A percentile compares a stretch with the other conserved stretches of the same genome.
Evolutionary conservation across 768 basidiomycete genomes (phyloP).

Genomic region (Hortiboletus campestris): DNA sequence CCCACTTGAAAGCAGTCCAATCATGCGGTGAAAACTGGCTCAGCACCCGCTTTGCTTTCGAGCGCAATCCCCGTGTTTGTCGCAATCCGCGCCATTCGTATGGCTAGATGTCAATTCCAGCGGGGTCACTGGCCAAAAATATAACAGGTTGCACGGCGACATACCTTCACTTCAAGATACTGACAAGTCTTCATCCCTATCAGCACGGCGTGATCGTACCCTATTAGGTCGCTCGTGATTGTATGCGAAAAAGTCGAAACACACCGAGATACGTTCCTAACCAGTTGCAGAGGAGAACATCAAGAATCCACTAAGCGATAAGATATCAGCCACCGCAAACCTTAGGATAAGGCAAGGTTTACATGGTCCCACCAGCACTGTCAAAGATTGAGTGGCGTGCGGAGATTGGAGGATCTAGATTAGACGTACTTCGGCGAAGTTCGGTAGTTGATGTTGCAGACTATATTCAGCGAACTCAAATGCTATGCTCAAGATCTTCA

Average conservation of each 20-base stretch:
- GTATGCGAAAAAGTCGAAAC: slow-evolving; percentile 19
- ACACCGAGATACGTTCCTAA: slow-evolving; percentile 77
- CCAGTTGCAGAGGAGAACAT: slow-evolving; percentile 88
- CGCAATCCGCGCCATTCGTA: slow-evolving; percentile 85
- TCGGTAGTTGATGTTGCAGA: slow-evolving; percentile 82
- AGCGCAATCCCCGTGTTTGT: slow-evolving; percentile 72
- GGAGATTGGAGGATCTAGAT: slow-evolving; percentile 18
- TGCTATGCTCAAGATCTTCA: slow-evolving; percentile 79
- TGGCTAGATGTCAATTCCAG: slow-evolving; percentile 45
- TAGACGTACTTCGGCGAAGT: slow-evolving; percentile 75
- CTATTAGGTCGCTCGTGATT: slow-evolving; percentile 13
- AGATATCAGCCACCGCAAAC: slow-evolving; percentile 13
- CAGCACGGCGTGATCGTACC: slow-evolving; percentile 2
- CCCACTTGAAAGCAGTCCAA: slow-evolving; percentile 88
- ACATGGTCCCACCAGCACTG: slow-evolving; percentile 96
- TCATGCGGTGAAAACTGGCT: slow-evolving; percentile 87
- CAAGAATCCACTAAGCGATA: slow-evolving; percentile 70
- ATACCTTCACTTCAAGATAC: slow-evolving; percentile 83
- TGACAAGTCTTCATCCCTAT: slow-evolving; percentile 85
- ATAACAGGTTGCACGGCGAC: not conserved
- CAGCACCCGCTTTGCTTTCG: slow-evolving; percentile 75
- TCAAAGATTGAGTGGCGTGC: slow-evolving; percentile 11
- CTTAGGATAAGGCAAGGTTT: slow-evolving; percentile 28
- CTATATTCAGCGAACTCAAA: slow-evolving; percentile 91
- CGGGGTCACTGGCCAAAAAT: not conserved